Percentiles rank a stretch among this genome's conserved stretches.
phyloP scores from a whole-genome alignment of 495 filamentous ascomycete species.

The Apiosordaria backusii region DNA sequence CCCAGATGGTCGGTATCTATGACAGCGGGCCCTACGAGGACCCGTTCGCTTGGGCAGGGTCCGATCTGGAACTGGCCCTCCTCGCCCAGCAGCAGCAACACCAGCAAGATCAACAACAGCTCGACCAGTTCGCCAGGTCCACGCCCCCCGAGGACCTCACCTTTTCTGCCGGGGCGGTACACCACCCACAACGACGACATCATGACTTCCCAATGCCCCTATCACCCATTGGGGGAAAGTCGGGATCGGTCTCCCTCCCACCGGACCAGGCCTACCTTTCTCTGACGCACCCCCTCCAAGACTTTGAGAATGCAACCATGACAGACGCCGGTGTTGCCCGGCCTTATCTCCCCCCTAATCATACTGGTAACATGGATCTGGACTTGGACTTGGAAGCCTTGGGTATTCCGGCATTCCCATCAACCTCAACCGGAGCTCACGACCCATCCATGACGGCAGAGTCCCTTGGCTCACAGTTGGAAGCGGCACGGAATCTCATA shows the following conservation, averaged over 20 bases:
- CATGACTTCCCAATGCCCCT: neutral
- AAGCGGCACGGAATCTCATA: neutral
- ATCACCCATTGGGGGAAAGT: neutral
- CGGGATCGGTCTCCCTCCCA: neutral
- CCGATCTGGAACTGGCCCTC: slow-evolving; percentile 13
- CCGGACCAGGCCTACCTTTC: neutral
- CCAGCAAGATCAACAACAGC: neutral
- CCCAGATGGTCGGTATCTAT: neutral
- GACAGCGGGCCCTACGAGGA: slow-evolving; percentile 13
- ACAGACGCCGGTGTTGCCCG: neutral
- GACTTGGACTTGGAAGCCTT: slow-evolving; percentile 2
- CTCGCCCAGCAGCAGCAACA: slow-evolving; percentile 8
- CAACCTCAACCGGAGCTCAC: neutral
- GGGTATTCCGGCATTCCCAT: neutral
- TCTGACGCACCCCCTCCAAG: no score
- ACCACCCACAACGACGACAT: neutral
- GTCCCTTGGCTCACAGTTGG: neutral
- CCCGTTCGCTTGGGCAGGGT: slow-evolving; percentile 21
- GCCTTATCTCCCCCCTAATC: neutral
- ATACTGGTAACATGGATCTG: slow-evolving; percentile 1
- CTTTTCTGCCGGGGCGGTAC: neutral
- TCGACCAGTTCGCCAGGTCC: neutral
- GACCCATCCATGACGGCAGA: neutral
- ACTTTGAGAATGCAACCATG: neutral
- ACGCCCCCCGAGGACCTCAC: neutral